These are phyloP conservation scores for Talaromyces sp. DNA, from an alignment of 2,329 filamentous ascomycete species.

Conservation along the genomic window DNA sequence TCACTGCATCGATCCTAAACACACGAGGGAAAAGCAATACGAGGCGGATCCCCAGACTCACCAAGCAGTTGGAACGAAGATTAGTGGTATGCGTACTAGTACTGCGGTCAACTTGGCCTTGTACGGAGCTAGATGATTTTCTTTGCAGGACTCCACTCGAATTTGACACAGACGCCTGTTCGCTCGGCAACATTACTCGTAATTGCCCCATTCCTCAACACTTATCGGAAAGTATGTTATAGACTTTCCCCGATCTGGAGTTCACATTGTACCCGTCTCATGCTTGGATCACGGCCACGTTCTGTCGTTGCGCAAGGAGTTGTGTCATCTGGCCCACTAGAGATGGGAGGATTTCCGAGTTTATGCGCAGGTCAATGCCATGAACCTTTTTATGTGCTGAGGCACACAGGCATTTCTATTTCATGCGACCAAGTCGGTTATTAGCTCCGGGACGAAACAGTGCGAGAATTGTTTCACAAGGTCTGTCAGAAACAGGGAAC, in stretches of 20 bases:
- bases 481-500: not conserved
- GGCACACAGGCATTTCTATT: not conserved
- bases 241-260: conserved; percentile 1
- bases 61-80: not conserved
- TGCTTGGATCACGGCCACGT: conserved; percentile 1
- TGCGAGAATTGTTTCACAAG: conserved; percentile 3
- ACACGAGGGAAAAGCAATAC: conserved; percentile 9
- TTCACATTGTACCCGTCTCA: not conserved
- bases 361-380: not conserved
- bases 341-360: not conserved
- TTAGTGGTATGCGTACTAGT: not conserved
- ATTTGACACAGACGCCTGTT: not conserved
- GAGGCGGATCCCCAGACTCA: conserved; percentile 3
- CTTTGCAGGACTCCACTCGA: conserved; percentile 10
- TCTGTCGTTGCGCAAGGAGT: conserved; percentile 2
- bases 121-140: conserved; percentile 4
- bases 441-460: conserved; percentile 10
- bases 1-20: not conserved
- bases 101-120: not conserved
- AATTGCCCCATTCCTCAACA: not conserved
- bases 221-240: not conserved
- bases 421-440: conserved; percentile 2
- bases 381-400: not conserved
- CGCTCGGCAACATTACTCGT: not conserved
- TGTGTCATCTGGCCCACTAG: not conserved